Conservation (phyloP, 176 grass and related monocot species). For the Coix lacrymajobi region DNA sequence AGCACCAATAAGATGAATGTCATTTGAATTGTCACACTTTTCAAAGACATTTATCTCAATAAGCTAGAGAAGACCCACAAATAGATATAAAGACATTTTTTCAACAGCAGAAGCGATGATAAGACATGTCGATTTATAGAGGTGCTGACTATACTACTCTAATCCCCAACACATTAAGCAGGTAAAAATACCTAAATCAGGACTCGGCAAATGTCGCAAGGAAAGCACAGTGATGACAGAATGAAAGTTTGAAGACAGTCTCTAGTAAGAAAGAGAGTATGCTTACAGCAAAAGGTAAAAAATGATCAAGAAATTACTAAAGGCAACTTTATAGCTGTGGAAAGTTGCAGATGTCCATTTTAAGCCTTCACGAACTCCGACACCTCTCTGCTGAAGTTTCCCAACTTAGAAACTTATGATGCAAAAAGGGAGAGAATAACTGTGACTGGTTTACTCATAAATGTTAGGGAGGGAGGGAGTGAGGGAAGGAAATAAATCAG, state of each 20-base stretch:
- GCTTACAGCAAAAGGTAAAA: conserved; percentile 34
- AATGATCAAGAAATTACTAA: conserved; percentile 62
- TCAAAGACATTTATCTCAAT: not conserved
- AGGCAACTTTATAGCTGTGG: conserved; percentile 45
- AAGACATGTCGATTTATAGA: not conserved
- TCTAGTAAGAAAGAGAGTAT: conserved; percentile 40
- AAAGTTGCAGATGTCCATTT: conserved; percentile 57
- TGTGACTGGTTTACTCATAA: not conserved
- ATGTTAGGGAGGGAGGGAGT: not conserved
- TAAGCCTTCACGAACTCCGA: conserved; percentile 50
- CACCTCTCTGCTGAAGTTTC: conserved; percentile 48
- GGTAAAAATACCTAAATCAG: conserved; percentile 8
- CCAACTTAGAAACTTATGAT: conserved; percentile 46
- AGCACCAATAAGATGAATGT: not conserved
- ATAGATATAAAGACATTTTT: not conserved
- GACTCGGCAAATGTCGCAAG: not conserved
- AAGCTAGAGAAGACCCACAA: conserved; percentile 1
- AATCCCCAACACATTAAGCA: not conserved
- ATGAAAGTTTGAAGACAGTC: conserved; percentile 29
- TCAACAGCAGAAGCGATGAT: not conserved
- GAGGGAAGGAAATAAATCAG: not conserved
- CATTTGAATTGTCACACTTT: not conserved
- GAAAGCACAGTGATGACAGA: not conserved
- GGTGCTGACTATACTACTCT: not conserved
- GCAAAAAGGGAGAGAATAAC: conserved; percentile 19